Percentiles rank a stretch among this genome's conserved stretches.
Evolutionary conservation across 225 moss, liverwort and hornwort species (phyloP).

Genomic region (Sphagnum tenellum): DNA sequence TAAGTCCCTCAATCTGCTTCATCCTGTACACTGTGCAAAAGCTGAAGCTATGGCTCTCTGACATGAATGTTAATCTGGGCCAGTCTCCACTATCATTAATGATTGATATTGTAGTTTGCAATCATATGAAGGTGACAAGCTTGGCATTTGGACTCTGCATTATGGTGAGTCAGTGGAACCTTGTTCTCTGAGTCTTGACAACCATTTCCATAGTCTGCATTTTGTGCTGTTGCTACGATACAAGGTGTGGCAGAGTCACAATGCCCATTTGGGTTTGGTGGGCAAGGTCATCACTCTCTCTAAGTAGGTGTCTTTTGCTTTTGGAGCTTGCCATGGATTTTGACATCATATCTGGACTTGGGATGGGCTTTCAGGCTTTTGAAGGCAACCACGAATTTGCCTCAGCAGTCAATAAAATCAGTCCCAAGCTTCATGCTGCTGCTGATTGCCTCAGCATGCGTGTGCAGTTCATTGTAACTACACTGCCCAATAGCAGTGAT

Average conservation of each 20-base stretch:
- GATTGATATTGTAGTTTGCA: constrained; percentile 29
- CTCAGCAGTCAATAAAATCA: constrained; percentile 30
- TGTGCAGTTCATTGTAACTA: constrained; percentile 59
- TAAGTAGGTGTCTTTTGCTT: neutral
- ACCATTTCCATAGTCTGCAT: neutral
- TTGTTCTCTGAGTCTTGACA: neutral
- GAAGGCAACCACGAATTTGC: constrained; percentile 73
- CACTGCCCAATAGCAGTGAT: constrained; percentile 42
- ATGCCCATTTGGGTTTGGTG: neutral
- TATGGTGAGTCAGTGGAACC: constrained; percentile 39
- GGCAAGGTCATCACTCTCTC: neutral
- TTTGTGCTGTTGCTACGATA: too few species aligned
- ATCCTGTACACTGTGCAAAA: constrained; percentile 60
- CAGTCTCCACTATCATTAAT: constrained; percentile 15
- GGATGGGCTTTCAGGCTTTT: constrained; percentile 49
- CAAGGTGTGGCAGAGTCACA: too few species aligned
- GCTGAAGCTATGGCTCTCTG: constrained; percentile 23
- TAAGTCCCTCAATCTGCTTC: constrained; percentile 74
- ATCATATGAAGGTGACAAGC: constrained; percentile 75
- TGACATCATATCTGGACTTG: neutral
- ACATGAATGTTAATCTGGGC: constrained; percentile 12
- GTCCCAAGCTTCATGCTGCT: constrained; percentile 35
- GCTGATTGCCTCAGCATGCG: constrained; percentile 52
- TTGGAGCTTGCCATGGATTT: constrained; percentile 5
- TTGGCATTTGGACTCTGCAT: constrained; percentile 68